phyloP scores from a whole-genome alignment of 192 early-diverging fungal species.

The Bifiguratus adelaidae region DNA sequence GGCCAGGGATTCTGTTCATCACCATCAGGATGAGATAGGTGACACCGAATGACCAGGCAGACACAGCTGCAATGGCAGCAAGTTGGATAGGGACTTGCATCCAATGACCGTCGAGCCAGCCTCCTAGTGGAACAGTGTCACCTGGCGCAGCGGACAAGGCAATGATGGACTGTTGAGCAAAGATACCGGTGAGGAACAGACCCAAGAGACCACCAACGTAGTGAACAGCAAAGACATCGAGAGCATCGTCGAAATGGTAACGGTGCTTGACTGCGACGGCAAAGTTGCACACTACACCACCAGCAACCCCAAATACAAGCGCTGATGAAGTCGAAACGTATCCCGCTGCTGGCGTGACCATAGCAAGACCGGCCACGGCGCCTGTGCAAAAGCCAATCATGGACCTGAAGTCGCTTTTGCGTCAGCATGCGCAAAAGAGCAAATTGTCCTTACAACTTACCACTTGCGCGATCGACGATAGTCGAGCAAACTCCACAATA shows the following conservation, averaged over 20 bases:
- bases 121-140: slow-evolving; percentile 41
- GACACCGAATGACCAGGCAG: slow-evolving; percentile 65
- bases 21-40: slow-evolving; percentile 60
- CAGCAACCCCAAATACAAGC: slow-evolving; percentile 64
- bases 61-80: slow-evolving; percentile 56
- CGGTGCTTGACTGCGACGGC: slow-evolving; percentile 50
- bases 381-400: slow-evolving; percentile 83
- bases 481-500: slow-evolving; percentile 68
- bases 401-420: slow-evolving; percentile 10
- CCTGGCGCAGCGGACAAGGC: slow-evolving; percentile 37
- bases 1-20: slow-evolving; percentile 64
- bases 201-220: slow-evolving; percentile 69
- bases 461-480: slow-evolving; percentile 59
- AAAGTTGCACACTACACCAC: slow-evolving; percentile 54
- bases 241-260: slow-evolving; percentile 64
- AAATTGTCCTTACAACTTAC: neutral
- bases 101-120: slow-evolving; percentile 75
- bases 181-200: slow-evolving; percentile 75
- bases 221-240: slow-evolving; percentile 78
- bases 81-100: slow-evolving; percentile 73
- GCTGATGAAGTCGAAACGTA: slow-evolving; percentile 62
- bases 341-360: slow-evolving; percentile 79
- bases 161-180: slow-evolving; percentile 64
- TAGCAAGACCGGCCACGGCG: slow-evolving; percentile 81
- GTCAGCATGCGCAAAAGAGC: neutral